Percentiles rank a stretch among this genome's conserved stretches.
phyloP scores from a whole-genome alignment of 192 early-diverging fungal species.

The Gigaspora rosea region DNA sequence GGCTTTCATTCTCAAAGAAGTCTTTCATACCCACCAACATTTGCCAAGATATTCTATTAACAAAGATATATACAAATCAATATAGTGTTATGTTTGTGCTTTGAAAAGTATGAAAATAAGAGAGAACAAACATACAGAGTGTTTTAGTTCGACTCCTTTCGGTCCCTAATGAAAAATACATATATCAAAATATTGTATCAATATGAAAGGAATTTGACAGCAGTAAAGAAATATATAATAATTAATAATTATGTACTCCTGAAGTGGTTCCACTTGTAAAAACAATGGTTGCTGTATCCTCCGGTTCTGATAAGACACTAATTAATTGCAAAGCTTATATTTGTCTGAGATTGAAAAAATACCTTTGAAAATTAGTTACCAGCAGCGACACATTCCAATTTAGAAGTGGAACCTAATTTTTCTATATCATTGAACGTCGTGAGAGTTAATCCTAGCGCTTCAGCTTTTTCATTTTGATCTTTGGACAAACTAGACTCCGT shows the following conservation, averaged over 20 bases:
- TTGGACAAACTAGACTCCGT: neutral
- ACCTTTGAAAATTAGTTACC: neutral
- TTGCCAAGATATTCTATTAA: slow-evolving; percentile 38
- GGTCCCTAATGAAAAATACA: slow-evolving; percentile 15
- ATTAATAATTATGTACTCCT: neutral
- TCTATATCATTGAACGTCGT: slow-evolving; percentile 20
- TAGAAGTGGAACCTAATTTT: slow-evolving; percentile 1
- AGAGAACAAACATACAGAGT: slow-evolving; percentile 35
- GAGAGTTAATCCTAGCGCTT: neutral
- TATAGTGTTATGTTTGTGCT: neutral
- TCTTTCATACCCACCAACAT: slow-evolving; percentile 33
- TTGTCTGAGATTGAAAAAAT: neutral
- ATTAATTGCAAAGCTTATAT: neutral
- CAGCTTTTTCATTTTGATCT: neutral
- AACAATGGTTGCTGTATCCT: slow-evolving; percentile 74
- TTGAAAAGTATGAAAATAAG: neutral
- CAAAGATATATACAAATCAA: neutral
- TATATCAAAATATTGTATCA: neutral
- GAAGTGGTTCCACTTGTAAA: slow-evolving; percentile 81
- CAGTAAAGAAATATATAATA: neutral
- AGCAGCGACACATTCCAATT: neutral
- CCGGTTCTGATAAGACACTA: slow-evolving; percentile 38
- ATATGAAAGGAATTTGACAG: neutral
- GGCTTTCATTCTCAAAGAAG: neutral
- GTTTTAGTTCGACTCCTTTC: slow-evolving; percentile 35